phyloP scores from a whole-genome alignment of 2,329 filamentous ascomycete species.

The Emericellopsis atlantica region DNA sequence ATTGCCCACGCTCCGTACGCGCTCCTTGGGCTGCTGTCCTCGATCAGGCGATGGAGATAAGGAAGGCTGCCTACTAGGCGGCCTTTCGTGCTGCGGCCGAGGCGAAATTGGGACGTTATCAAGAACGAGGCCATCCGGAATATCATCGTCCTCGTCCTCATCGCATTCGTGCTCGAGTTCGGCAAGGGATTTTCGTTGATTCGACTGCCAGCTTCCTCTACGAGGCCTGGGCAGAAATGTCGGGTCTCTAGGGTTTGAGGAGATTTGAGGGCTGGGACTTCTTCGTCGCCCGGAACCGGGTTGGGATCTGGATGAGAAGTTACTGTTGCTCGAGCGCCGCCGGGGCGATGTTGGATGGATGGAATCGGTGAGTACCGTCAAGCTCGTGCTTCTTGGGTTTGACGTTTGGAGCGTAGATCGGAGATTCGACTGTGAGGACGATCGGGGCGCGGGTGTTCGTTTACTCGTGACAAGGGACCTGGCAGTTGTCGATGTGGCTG shows the following conservation, averaged over 20 bases:
- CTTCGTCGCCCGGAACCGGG: constrained; percentile 24
- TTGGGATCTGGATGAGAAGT: constrained; percentile 22
- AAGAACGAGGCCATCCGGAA: constrained; percentile 66
- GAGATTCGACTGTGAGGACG: constrained; percentile 27
- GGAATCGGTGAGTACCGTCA: constrained; percentile 21
- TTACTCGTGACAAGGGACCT: constrained; percentile 17
- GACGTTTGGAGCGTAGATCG: constrained; percentile 29
- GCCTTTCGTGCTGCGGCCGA: constrained; percentile 43
- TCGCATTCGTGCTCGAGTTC: constrained; percentile 68
- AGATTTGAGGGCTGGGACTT: constrained; percentile 37
- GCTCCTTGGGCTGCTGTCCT: constrained; percentile 28
- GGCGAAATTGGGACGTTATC: constrained; percentile 78
- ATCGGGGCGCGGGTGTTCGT: constrained; percentile 20
- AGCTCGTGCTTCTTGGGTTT: constrained; percentile 39
- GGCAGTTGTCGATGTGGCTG: constrained; percentile 8
- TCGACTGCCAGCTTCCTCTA: constrained; percentile 62
- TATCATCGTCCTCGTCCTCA: constrained; percentile 63
- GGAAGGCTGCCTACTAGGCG: constrained; percentile 39
- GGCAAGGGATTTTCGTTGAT: constrained; percentile 51
- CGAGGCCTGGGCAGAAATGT: constrained; percentile 25
- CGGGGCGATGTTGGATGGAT: constrained; percentile 10
- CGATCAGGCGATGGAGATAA: constrained; percentile 41
- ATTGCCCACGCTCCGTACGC: constrained; percentile 46
- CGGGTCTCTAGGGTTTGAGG: constrained; percentile 29
- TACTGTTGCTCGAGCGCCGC: constrained; percentile 10